Conservation (phyloP, 73 alveolate genomes). For the Tetrahymena thermophila region DNA sequence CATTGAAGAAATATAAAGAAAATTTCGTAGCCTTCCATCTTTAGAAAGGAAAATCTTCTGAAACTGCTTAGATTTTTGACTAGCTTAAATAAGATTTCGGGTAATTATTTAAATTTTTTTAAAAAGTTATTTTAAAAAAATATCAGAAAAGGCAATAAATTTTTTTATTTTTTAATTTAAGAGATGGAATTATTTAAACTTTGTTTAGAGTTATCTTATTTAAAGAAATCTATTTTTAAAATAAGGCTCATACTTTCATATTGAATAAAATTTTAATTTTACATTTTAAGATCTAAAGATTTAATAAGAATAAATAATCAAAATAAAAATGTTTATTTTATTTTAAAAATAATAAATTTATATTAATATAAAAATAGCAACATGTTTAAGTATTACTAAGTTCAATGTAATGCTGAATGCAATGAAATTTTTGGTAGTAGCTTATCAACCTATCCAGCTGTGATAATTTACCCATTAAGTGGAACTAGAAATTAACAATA, state of each 20-base stretch:
- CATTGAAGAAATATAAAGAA: neutral
- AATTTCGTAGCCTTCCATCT: neutral
- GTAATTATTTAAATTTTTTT: neutral
- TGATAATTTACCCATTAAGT: neutral
- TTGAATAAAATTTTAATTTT: too few species aligned
- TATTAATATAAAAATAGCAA: neutral
- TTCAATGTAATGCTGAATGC: neutral
- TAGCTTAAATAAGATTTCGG: neutral
- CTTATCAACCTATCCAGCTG: neutral
- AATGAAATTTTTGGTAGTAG: neutral
- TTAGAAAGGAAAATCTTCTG: neutral
- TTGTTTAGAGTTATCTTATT: too few species aligned
- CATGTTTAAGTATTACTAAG: neutral
- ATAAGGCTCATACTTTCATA: too few species aligned
- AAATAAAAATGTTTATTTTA: too few species aligned
- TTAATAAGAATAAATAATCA: too few species aligned
- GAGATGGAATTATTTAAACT: too few species aligned
- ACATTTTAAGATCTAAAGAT: too few species aligned
- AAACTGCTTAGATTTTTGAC: neutral
- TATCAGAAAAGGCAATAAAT: neutral
- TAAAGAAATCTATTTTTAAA: too few species aligned
- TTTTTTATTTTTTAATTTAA: neutral
- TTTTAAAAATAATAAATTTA: neutral
- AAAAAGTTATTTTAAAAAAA: neutral
- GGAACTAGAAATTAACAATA: neutral